Base-by-base conservation (phyloP, 2,329 filamentous ascomycete genomes). In the Fusarium setosum region DNA sequence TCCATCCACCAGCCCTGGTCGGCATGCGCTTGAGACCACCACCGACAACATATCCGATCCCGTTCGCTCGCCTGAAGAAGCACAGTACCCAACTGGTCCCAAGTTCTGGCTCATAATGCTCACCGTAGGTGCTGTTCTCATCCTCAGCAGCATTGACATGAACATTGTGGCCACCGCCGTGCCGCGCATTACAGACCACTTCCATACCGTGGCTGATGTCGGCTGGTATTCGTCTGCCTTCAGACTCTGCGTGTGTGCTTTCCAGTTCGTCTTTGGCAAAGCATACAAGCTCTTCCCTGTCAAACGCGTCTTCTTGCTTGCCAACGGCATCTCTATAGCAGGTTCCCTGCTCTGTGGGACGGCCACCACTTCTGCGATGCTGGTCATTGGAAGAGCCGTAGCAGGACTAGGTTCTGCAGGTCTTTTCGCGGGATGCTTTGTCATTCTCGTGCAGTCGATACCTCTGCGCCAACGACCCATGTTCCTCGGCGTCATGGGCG, bases 301-400 rank as follows among this genome's bases (percentile, higher is more conserved):
- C 4, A 67, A 67, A 1, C 76, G 73, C 34, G 74, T 77, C 0
- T 84, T 80, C 45, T 68, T 84, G 1, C 55, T 69, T 1, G 74
- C 80, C 0, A 71, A 83, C 1, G 38, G 69, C 1, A 69, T 82
- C 4, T 84, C 83, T n/a, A 79, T 83, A 35, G 47, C 77, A 0
- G 83, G 83, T 1, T 81, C 78, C 1, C 48, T 84, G 0, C 72
- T 86, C 4, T 85, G 82, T 38, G 83, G 63, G 59, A 12, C 77
- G 65, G 80, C 82, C 0, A 73, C 66, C 0, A 79, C 71, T 13
- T 80, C 79, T 0, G 69, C 71, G 0, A 79, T 80, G 73, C 76
- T 85, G 34, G 83, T 85, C 31, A 61, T 80, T 3, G 83, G 83
- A 0, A 73, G 83, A 9, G 83, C 82, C 0, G 71, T 84, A 1